Evolutionary conservation across 768 basidiomycete species (phyloP), one percentile per base, ranked within the genome.

Genomic region (Trametes cubensis): DNA sequence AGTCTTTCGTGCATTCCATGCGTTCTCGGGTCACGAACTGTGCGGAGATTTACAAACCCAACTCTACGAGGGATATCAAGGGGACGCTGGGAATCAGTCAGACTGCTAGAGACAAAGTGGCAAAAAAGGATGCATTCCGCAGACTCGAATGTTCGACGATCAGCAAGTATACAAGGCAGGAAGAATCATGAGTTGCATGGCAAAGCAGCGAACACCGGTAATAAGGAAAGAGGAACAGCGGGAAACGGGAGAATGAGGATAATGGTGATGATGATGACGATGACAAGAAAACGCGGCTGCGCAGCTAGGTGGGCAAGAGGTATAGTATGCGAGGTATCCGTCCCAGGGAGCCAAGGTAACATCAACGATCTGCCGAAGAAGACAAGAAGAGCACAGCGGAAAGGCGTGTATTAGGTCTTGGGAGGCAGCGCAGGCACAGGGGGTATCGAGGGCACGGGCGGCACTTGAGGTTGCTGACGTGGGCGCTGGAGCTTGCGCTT

Each of bases 401-500:
- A 23, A 13, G 30, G 38, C 45, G 61, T 64, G 57, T 61, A 65
- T 45, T 26, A 41, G 47, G 56, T 42, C 58, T 66, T 61, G n/a
- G 62, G 49, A 13, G 64, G 67, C 13, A 63, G 46, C 26, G 66
- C 55, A n/a, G 71, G 71, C 25, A 73, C 48, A 7, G 71, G 68
- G 4, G 72, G 71, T 18, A 72, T 47, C 10, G 66, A 63, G 21
- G 77, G 74, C 23, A 77, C 63, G 3, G 71, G 61, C 6, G 73
- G 75, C 20, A 78, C 34, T 25, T 69, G 72, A 30, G 51, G 57
- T 10, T 70, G 39, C n/a, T 75, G 74, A 4, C 77, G 75, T 10
- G 81, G 80, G 55, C 89, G 81, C 69, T 84, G 85, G 40, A 81
- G 72, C 72, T 82, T 87, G 66, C 85, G 83, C 65, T 81, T 77